Evolutionary conservation across 306 rosid species (phyloP), one percentile per base, ranked within the genome.

Genomic region (Gillenia trifoliata): DNA sequence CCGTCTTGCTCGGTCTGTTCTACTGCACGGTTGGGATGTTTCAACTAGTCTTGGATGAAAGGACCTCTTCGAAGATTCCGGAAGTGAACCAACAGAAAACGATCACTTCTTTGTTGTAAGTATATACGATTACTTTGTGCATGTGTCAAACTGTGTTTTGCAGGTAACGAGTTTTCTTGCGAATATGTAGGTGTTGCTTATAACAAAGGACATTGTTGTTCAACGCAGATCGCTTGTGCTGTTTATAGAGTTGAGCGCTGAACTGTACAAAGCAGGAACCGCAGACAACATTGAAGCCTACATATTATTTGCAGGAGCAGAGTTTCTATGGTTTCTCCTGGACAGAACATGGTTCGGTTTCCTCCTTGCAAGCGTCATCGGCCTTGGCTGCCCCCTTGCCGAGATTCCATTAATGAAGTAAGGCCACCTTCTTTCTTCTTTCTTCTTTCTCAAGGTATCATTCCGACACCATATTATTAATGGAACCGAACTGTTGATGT

Each of bases 191-290:
- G 5, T 69, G 43, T 49, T 49, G 40, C 60, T 17, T 1, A 29
- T 50, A 50, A 50, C 55, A 43, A 55, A 11, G 64, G 28, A 26
- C 64, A 52, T n/a, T 43, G 61, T 23, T 69, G 75, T 77, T 26
- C 36, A 61, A 65, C 22, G 55, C 83, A 93, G 98, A 77, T 89
- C 90, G 69, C 49, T 91, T 80, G 85, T 72, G 64, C 33, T 89
- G 66, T 91, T 93, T 71, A 82, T 88, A 71, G 98, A 88, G 72
- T 29, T 85, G 87, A 93, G 97, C 78, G 93, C 97, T 23, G 96
- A 89, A 84, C 73, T 91, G 76, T 93, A 93, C 86, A 89, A 93
- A 77, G 90, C 87, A 10, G 96, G 97, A 71, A 76, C 88, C 13
- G 87, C 91, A 40, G 89, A 80, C 76, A 91, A 91, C 64, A 56